Percentiles rank a stretch among this genome's conserved stretches.
phyloP scores from a whole-genome alignment of 208 protist species.

The Trypanosoma rangeli region DNA sequence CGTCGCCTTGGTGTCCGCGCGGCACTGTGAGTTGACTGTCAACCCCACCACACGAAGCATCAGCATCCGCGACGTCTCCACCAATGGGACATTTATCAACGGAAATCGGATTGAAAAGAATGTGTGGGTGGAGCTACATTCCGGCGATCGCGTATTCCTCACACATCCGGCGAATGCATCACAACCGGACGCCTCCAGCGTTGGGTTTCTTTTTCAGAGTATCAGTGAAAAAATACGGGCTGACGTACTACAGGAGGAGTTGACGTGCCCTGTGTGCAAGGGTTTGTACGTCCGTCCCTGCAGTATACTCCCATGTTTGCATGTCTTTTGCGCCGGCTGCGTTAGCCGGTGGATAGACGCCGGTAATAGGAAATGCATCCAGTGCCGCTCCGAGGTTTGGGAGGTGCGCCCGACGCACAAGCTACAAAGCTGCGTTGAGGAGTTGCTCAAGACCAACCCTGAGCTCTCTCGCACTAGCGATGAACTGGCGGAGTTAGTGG shows the following conservation, averaged over 20 bases:
- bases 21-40: constrained; percentile 71
- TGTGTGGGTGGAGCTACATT: constrained; percentile 41
- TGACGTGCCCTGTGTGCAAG: constrained; percentile 79
- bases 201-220: constrained; percentile 64
- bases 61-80: constrained; percentile 58
- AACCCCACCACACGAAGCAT: constrained; percentile 57
- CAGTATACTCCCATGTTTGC: constrained; percentile 84
- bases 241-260: constrained; percentile 48
- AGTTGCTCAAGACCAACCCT: constrained; percentile 54
- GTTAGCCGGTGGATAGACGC: constrained; percentile 66
- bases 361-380: constrained; percentile 49
- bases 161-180: constrained; percentile 26
- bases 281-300: constrained; percentile 71
- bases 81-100: constrained; percentile 85
- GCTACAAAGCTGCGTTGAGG: constrained; percentile 71
- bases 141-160: constrained; percentile 55
- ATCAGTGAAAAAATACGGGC: constrained; percentile 39
- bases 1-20: constrained; percentile 50
- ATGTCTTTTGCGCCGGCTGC: constrained; percentile 87
- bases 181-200: not conserved
- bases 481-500: constrained; percentile 49
- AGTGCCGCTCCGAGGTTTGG: constrained; percentile 54
- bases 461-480: constrained; percentile 30
- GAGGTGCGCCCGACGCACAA: constrained; percentile 81
- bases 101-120: constrained; percentile 47